Percentiles rank a stretch among this genome's conserved stretches.
Conservation (phyloP, 2,329 filamentous ascomycete genomes). For the Nothomitra cinnamomea region DNA sequence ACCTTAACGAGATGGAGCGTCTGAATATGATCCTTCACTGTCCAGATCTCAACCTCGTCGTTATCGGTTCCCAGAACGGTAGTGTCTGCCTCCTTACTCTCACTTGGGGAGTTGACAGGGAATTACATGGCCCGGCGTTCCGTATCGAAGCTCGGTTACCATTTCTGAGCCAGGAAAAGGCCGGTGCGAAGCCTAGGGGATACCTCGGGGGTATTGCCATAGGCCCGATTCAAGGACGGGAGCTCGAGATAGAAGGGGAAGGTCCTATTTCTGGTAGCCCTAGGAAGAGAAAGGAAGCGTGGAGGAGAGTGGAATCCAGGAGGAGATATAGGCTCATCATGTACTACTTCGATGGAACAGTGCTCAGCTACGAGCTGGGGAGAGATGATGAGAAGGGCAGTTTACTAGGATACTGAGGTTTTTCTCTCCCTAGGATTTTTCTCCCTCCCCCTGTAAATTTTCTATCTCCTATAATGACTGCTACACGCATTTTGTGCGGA, state of each 20-base stretch:
- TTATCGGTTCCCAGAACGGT: slow-evolving; percentile 50
- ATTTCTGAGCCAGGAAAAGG: slow-evolving; percentile 29
- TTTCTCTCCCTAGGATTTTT: too few species aligned
- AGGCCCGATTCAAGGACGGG: slow-evolving; percentile 36
- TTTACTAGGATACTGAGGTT: neutral
- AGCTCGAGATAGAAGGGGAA: slow-evolving; percentile 13
- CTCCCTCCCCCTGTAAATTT: too few species aligned
- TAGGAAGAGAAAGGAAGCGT: slow-evolving; percentile 11
- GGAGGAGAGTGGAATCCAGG: slow-evolving; percentile 24
- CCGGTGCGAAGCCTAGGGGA: slow-evolving; percentile 24
- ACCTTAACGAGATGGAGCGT: slow-evolving; percentile 27
- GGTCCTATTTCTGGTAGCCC: neutral
- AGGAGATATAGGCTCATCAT: slow-evolving; percentile 36
- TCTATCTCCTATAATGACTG: too few species aligned
- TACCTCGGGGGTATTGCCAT: slow-evolving; percentile 38
- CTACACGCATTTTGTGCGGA: too few species aligned
- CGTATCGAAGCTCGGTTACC: slow-evolving; percentile 41
- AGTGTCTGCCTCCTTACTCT: slow-evolving; percentile 44
- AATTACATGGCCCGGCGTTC: slow-evolving; percentile 23
- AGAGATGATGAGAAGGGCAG: neutral
- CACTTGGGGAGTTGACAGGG: slow-evolving; percentile 25
- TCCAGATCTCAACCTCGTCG: slow-evolving; percentile 51
- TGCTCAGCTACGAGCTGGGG: slow-evolving; percentile 41
- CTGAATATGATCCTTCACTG: slow-evolving; percentile 47
- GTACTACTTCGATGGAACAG: slow-evolving; percentile 36